phyloP scores from a whole-genome alignment of 495 filamentous ascomycete genomes.

The Penicillium steckii region DNA sequence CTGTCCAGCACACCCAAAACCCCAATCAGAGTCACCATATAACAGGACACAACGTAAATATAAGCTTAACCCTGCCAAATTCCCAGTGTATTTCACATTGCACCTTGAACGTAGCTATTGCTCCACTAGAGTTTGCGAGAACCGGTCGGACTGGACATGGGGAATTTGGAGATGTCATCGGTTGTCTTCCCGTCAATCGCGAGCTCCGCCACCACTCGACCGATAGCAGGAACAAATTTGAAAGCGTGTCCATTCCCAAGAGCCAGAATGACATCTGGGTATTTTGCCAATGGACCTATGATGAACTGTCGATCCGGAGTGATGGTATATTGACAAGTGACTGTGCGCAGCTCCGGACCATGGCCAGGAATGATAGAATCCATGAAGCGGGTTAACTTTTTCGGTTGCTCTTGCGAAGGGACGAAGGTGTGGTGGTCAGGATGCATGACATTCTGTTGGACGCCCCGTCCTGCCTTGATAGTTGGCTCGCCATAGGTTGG shows the following conservation, averaged over 20 bases:
- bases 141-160: too few relatives aligned
- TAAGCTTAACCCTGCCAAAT: too few relatives aligned
- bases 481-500: slow-evolving; percentile 29
- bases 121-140: too few relatives aligned
- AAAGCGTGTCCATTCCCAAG: slow-evolving; percentile 30
- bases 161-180: slow-evolving; percentile 30
- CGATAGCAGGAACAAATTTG: slow-evolving; percentile 31
- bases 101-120: too few relatives aligned
- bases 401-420: slow-evolving; percentile 17
- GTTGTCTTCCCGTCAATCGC: slow-evolving; percentile 25
- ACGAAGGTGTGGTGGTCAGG: slow-evolving; percentile 28
- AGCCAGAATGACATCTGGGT: slow-evolving; percentile 25
- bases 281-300: slow-evolving; percentile 21
- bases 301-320: slow-evolving; percentile 29
- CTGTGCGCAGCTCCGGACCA: slow-evolving; percentile 22
- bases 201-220: slow-evolving; percentile 25
- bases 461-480: slow-evolving; percentile 27
- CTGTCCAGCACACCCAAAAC: too few relatives aligned
- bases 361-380: slow-evolving; percentile 20
- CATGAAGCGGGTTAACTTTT: slow-evolving; percentile 22
- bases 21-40: too few relatives aligned
- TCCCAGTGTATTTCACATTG: too few relatives aligned
- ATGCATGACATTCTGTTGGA: slow-evolving; percentile 25
- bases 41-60: too few relatives aligned
- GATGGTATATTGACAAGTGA: slow-evolving; percentile 30